Evolutionary conservation across 2,329 filamentous ascomycete genomes (phyloP), one percentile per base, ranked within the genome.

Genomic region (Epichloe hybrida): DNA sequence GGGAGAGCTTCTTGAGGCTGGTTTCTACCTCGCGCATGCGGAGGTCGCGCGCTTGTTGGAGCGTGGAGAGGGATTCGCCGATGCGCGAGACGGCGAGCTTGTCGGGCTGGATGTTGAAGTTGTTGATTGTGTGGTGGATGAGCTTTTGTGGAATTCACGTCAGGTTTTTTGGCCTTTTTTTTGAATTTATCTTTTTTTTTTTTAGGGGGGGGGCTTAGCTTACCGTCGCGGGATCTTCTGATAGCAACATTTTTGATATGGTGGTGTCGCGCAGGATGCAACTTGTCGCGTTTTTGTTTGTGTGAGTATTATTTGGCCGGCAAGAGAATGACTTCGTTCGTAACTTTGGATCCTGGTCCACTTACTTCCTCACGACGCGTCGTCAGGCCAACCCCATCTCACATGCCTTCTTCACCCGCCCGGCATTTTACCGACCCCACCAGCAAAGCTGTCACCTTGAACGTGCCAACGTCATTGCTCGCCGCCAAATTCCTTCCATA

Each of bases 61-160:
- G 81, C 0, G 86, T 86, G 8, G 81, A 79, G 49, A 96, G 78
- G 1, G 88, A 91, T 65, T 90, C 87, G 66, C 81, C 81, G 64
- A 97, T 85, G 64, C 93, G 88, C 21, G 83, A 75, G 20, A 97
- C 80, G 54, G 87, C 86, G 57, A 81, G 74, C 63, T 89, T 93
- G 75, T 98, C 93, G 11, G 88, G 88, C 20, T 80, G 75, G 62
- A 91, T 95, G 72, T 95, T 93, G 81, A 98, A 98, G 75, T 96
- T 95, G 61, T 83, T 78, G 62, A 94, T 85, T 41, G 90, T 95
- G 71, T 94, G 86, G 64, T 84, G 79, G 71, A 98, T 67, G 45
- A 51, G 51, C 48, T 51, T 35, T 35, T 35, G 46, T 6, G 13
- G 15, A 7, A n/a, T 23, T 13, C 48, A 38, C 12, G 38, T 39